Evolutionary conservation across 208 protist species (phyloP).

Genomic region (Leishmania guyanensis): DNA sequence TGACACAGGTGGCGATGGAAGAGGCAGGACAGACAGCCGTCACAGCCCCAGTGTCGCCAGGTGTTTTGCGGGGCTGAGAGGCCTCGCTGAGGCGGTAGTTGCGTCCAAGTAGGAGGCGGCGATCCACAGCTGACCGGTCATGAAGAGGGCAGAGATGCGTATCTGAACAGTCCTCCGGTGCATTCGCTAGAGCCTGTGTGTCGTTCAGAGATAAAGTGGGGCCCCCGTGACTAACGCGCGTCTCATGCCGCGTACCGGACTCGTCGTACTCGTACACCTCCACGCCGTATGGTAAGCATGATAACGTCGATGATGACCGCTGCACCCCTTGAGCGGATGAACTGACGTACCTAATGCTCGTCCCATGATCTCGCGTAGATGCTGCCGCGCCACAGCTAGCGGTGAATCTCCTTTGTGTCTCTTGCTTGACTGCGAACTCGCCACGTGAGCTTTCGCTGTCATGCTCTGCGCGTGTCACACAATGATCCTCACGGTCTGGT

Average conservation of each 20-base stretch:
- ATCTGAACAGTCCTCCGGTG: background rate
- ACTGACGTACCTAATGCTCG: background rate
- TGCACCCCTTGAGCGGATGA: background rate
- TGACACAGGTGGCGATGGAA: background rate
- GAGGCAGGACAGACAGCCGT: background rate
- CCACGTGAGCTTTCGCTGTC: background rate
- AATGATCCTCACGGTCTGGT: background rate
- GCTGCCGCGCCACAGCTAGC: background rate
- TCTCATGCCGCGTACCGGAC: conserved; percentile 4
- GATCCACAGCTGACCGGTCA: conserved; percentile 5
- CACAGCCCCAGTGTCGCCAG: background rate
- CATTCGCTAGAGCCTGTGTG: background rate
- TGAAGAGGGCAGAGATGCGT: background rate
- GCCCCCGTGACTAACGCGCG: background rate
- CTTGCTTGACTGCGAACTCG: background rate
- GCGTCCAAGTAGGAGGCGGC: background rate
- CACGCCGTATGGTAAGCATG: conserved; percentile 8
- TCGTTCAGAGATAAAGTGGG: background rate
- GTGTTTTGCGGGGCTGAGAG: background rate
- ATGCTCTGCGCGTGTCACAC: background rate
- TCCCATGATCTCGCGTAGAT: background rate
- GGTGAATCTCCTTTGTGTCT: background rate
- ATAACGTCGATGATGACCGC: background rate
- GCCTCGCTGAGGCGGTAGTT: conserved; percentile 3
- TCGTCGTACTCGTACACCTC: conserved; percentile 14